Evolutionary conservation across 306 rosid genomes (phyloP), one percentile per base, ranked within the genome.

Genomic region (Vigna nakashimae): DNA sequence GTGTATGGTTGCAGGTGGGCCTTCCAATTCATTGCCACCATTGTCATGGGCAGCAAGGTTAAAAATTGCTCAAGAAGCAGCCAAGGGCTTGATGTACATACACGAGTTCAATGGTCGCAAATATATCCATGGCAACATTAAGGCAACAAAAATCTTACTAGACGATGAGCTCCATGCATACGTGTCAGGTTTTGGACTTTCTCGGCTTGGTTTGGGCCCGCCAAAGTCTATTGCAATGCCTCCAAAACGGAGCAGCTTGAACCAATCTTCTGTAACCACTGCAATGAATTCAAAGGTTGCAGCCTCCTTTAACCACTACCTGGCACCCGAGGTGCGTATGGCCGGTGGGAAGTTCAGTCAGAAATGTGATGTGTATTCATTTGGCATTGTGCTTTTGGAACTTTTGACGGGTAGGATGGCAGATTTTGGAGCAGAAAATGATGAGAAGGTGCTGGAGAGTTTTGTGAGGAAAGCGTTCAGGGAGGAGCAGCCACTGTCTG

Each of bases 311-410:
- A 81, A 72, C 28, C 50, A 71, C 59, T 85, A 86, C 87, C 4
- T 88, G 80, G 96, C 94, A 2, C 98, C 98, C 0, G 98, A 90
- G 86, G 90, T 82, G 68, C 84, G 90, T 67, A 56, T 78, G 18
- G 77, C 80, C 12, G 88, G 93, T 71, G 87, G 87, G 81, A 92
- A 89, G 82, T 84, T 80, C 79, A 83, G 92, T 9, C 98, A 89
- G 85, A 92, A 90, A 84, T 87, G 96, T 24, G 98, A 92, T 62
- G 98, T 92, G 16, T 92, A 88, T 78, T 82, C 98, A 4, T 92
- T 92, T 15, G 96, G 98, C 4, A 32, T 92, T 18, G 86, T 92
- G 84, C 88, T 92, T 2, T 48, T 92, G 56, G 96, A 90, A 84
- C 80, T 92, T 57, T 73, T 92, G 74, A 92, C 96, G 0, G 94